Conservation (phyloP, 164 flowering plant genomes). For the Saururus chinensis region DNA sequence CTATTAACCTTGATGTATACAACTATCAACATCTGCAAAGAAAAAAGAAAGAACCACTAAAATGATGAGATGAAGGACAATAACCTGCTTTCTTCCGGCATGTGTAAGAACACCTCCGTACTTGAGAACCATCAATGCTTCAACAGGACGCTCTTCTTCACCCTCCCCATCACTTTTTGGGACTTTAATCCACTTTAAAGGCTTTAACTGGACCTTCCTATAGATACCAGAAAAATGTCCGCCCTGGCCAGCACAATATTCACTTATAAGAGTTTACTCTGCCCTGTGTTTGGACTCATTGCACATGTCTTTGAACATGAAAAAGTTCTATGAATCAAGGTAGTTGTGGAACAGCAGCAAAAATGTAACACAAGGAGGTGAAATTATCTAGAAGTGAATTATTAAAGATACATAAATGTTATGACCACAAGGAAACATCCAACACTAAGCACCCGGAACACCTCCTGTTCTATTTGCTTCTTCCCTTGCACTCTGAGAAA, state of each 20-base stretch:
- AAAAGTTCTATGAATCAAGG: no score
- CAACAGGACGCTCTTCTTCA: slow-evolving; percentile 91
- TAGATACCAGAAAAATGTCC: slow-evolving; percentile 99
- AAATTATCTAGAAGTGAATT: no score
- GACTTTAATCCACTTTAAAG: slow-evolving; percentile 87
- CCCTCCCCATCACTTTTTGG: slow-evolving; percentile 69
- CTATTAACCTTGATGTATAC: no score
- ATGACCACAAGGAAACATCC: no score
- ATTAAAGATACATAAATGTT: no score
- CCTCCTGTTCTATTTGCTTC: no score
- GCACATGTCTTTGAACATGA: no score
- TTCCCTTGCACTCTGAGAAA: no score
- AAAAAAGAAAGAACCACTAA: neutral
- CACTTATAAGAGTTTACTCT: neutral
- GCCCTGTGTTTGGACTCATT: no score
- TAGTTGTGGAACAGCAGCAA: no score
- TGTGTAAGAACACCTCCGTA: slow-evolving; percentile 99
- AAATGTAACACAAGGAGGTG: no score
- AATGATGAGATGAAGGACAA: neutral
- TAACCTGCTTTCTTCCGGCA: slow-evolving; percentile 99
- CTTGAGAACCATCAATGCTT: slow-evolving; percentile 98
- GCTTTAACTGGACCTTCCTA: slow-evolving; percentile 95
- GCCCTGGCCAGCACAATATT: slow-evolving; percentile 41
- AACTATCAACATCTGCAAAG: neutral
- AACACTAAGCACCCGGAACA: no score